Evolutionary conservation across 495 filamentous ascomycete species (phyloP), one percentile per base, ranked within the genome.

Genomic region (Astrothelium macrocarpum): DNA sequence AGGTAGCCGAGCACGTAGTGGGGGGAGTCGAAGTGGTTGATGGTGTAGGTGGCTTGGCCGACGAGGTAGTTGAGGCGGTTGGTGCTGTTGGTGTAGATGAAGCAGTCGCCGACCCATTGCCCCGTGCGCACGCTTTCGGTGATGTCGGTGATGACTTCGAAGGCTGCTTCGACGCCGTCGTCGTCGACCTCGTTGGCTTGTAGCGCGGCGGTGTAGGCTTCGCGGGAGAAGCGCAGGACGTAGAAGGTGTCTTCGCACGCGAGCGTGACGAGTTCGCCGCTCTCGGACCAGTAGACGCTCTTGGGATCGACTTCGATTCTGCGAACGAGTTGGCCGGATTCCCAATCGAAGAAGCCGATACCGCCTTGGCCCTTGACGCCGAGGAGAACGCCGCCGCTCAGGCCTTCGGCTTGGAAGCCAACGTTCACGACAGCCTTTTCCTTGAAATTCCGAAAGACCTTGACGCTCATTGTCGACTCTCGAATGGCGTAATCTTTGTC

Each of bases 1-100:
- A 99, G 86, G 73, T 97, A 99, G 58, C 93, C 94, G 4, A 98
- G 84, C 49, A 95, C 81, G 75, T 97, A 99, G 87, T 93, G 91
- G 18, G 90, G 85, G 71, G 90, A 84, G 76, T 99, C 94, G 70
- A 96, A 97, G 77, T 97, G 93, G 43, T 91, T 90, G 71, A 99
- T 88, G n/a, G 94, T 96, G 81, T 97, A 96, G 32, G 91, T 95
- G 76, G 97, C 91, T 75, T 97, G 94, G 60, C 94, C 95, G 36
- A 99, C 94, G 25, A 99, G 85, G 76, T 97, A 97, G 81, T 97
- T 99, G 65, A 99, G 78, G 61, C 94, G 89, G 82, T 97, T 97
- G 29, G 92, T 96, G 69, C 84, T 87, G 79, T 91, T 97, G 31
- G 94, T 97, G 80, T 97, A 99, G 72, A 97, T 92, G 80, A 99